A percentile compares a stretch with the other conserved stretches of the same genome.
phyloP scores from a whole-genome alignment of 805 yeast species.

The Monosporozyma siamensis region DNA sequence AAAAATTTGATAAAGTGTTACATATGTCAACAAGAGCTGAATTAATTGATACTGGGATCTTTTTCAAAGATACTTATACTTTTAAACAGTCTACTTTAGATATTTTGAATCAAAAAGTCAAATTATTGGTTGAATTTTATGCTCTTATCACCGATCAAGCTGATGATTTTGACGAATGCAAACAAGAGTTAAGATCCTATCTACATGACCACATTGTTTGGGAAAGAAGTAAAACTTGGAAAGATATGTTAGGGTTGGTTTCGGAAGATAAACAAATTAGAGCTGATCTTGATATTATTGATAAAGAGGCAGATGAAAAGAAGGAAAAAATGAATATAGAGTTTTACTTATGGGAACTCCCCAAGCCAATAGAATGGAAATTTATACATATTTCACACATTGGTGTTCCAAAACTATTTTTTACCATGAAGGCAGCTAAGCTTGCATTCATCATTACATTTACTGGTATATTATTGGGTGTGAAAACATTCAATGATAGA shows the following conservation, averaged over 20 bases:
- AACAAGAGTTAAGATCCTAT: constrained; percentile 47
- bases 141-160: constrained; percentile 38
- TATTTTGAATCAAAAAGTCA: constrained; percentile 44
- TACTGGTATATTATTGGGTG: constrained; percentile 46
- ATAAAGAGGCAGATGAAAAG: constrained; percentile 5
- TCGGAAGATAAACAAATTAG: constrained; percentile 37
- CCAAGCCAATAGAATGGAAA: constrained; percentile 14
- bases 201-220: constrained; percentile 89
- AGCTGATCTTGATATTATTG: constrained; percentile 15
- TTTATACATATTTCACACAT: constrained; percentile 4
- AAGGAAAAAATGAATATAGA: constrained; percentile 29
- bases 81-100: constrained; percentile 43
- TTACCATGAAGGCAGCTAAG: constrained; percentile 42
- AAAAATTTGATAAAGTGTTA: constrained; percentile 81
- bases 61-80: constrained; percentile 43
- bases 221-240: constrained; percentile 96
- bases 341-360: constrained; percentile 27
- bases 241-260: constrained; percentile 80
- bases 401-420: constrained; percentile 39
- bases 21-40: constrained; percentile 43
- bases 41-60: constrained; percentile 36
- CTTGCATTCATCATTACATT: constrained; percentile 39
- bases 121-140: constrained; percentile 43
- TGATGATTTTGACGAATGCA: constrained; percentile 36
- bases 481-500: constrained; percentile 52